Conservation (phyloP, 176 grass and related monocot genomes). For the Panicum miliaceum region DNA sequence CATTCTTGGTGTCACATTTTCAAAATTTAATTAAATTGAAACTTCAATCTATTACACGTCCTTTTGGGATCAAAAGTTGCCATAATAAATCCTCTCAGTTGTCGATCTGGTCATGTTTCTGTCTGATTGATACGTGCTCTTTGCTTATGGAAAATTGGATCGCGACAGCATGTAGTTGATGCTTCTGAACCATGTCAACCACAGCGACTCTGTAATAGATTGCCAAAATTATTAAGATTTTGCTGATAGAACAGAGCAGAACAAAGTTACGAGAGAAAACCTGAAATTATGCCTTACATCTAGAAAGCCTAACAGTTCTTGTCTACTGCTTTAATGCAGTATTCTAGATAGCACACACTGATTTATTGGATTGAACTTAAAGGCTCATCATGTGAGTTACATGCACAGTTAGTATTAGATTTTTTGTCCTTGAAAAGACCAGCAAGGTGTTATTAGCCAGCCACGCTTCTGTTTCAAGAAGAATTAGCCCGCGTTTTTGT, state of each 20-base stretch:
- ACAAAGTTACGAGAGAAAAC: not conserved
- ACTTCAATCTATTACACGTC: not conserved
- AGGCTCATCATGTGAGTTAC: not conserved
- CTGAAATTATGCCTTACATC: not conserved
- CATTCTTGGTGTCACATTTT: not conserved
- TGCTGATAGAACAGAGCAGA: not conserved
- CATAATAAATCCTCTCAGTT: not conserved
- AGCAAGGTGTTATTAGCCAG: not conserved
- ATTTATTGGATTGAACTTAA: constrained; percentile 15
- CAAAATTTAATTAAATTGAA: not conserved
- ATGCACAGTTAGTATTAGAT: not conserved
- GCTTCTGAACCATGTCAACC: not conserved
- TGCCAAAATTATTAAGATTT: not conserved
- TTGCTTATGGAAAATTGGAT: not conserved
- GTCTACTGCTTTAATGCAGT: not conserved
- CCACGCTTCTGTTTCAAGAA: not conserved
- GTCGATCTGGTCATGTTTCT: not conserved
- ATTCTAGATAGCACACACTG: not conserved
- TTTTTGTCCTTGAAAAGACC: not conserved
- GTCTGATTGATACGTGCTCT: not conserved
- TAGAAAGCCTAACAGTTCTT: not conserved
- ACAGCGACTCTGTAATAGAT: not conserved
- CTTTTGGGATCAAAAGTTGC: not conserved
- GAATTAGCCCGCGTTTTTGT: not conserved
- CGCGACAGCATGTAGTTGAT: not conserved